Evolutionary conservation across 1,139 yeast species (phyloP).

Genomic region (Candida sp.): DNA sequence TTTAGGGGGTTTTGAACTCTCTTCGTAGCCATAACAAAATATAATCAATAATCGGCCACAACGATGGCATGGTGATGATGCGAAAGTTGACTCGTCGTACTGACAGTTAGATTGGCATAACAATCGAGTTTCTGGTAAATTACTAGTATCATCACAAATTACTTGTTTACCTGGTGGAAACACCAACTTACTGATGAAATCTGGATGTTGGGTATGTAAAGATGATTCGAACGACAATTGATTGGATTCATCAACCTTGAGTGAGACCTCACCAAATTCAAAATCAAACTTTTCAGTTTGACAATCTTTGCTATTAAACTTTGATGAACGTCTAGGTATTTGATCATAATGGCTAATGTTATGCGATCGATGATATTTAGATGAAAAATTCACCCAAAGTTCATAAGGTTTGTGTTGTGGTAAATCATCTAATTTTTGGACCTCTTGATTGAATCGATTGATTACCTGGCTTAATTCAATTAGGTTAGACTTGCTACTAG

Average conservation of each 20-base stretch:
- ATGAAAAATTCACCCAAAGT: background rate
- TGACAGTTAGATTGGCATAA: background rate
- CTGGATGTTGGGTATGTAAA: background rate
- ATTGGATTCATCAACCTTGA: background rate
- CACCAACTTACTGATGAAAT: background rate
- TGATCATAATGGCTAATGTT: background rate
- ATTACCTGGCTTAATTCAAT: background rate
- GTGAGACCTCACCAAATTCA: background rate
- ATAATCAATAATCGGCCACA: background rate
- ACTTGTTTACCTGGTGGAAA: background rate
- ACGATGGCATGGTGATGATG: background rate
- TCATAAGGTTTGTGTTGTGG: background rate
- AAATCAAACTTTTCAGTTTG: background rate
- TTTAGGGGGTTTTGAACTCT: background rate
- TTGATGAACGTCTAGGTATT: background rate
- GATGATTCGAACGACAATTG: background rate
- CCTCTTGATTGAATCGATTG: background rate
- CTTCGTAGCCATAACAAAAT: background rate
- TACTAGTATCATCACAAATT: background rate
- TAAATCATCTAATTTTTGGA: background rate
- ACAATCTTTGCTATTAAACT: background rate
- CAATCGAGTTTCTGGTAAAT: background rate
- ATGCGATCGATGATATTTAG: background rate
- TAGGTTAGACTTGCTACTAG: too few relatives aligned
- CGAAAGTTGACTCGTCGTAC: background rate